Evolutionary conservation across 345 rosid genomes (phyloP).

Genomic region (Populus ilicifolia): DNA sequence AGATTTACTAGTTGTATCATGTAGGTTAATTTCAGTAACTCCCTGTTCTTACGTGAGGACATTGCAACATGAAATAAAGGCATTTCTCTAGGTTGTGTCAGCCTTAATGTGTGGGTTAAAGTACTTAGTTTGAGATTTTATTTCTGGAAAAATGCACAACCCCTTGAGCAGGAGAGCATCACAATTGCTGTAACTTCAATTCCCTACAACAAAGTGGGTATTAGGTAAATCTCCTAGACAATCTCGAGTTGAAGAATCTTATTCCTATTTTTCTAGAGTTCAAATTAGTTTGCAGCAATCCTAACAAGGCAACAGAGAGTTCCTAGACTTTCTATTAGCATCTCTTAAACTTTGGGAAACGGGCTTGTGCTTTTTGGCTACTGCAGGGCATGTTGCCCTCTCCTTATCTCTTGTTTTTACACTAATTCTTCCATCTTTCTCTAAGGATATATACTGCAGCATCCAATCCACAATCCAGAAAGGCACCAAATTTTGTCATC

Average conservation of each 20-base stretch:
- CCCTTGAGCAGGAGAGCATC: background rate
- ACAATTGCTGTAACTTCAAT: background rate
- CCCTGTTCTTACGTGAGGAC: background rate
- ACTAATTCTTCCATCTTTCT: background rate
- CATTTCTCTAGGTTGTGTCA: background rate
- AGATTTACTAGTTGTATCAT: background rate
- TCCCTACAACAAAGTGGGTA: too few species aligned
- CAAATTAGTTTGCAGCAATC: background rate
- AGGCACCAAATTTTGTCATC: background rate
- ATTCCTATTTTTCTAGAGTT: background rate
- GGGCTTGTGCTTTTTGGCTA: background rate
- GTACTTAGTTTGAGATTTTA: background rate
- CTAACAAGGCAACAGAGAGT: background rate
- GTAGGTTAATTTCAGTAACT: too few species aligned
- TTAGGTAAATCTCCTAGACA: background rate
- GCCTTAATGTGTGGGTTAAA: background rate
- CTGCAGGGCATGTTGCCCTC: background rate
- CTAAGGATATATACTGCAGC: background rate
- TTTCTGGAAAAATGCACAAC: background rate
- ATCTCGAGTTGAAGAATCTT: background rate
- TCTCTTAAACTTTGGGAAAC: background rate
- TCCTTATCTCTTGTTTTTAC: background rate
- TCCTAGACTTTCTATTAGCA: background rate
- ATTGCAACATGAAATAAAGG: background rate
- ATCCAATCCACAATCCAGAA: background rate